Evolutionary conservation across 805 yeast genomes (phyloP).

Genomic region (Candida railenensis): DNA sequence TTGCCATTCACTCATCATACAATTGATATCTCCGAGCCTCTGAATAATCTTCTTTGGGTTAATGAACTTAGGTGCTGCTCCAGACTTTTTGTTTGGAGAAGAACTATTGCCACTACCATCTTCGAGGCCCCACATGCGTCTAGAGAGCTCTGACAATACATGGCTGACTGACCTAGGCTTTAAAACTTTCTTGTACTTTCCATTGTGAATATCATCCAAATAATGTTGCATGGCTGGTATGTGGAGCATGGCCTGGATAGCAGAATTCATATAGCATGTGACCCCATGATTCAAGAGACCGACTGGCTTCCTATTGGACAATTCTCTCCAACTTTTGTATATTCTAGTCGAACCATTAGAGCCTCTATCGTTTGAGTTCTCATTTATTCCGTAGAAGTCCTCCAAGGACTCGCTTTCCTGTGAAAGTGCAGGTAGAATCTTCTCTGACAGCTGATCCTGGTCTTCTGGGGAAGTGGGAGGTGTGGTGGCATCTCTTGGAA

Average conservation of each 20-base stretch:
- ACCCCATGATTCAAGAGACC: slow-evolving; percentile 92
- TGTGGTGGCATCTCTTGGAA: slow-evolving; percentile 11
- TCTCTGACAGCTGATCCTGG: slow-evolving; percentile 7
- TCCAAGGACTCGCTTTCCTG: background rate
- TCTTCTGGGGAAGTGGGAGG: slow-evolving; percentile 38
- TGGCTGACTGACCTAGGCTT: slow-evolving; percentile 60
- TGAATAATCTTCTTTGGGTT: slow-evolving; percentile 75
- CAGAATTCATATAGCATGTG: slow-evolving; percentile 95
- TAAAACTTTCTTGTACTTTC: slow-evolving; percentile 48
- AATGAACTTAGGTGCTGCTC: slow-evolving; percentile 43
- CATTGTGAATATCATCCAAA: slow-evolving; percentile 60
- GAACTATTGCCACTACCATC: slow-evolving; percentile 23
- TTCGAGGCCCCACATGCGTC: slow-evolving; percentile 66
- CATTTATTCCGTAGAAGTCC: slow-evolving; percentile 57
- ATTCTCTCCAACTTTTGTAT: slow-evolving; percentile 68
- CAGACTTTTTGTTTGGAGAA: slow-evolving; percentile 13
- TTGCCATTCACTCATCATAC: slow-evolving; percentile 97
- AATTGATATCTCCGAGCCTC: slow-evolving; percentile 78
- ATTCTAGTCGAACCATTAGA: slow-evolving; percentile 59
- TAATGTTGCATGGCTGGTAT: slow-evolving; percentile 90
- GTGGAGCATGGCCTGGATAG: slow-evolving; percentile 87
- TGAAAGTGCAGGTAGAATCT: slow-evolving; percentile 4
- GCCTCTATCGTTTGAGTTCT: slow-evolving; percentile 59
- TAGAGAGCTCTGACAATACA: slow-evolving; percentile 65
- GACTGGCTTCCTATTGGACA: slow-evolving; percentile 49